Percentiles rank a stretch among this genome's conserved stretches.
These are phyloP conservation scores for Rhizophora apiculata DNA, from an alignment of 345 rosid species.

Conservation along the genomic window DNA sequence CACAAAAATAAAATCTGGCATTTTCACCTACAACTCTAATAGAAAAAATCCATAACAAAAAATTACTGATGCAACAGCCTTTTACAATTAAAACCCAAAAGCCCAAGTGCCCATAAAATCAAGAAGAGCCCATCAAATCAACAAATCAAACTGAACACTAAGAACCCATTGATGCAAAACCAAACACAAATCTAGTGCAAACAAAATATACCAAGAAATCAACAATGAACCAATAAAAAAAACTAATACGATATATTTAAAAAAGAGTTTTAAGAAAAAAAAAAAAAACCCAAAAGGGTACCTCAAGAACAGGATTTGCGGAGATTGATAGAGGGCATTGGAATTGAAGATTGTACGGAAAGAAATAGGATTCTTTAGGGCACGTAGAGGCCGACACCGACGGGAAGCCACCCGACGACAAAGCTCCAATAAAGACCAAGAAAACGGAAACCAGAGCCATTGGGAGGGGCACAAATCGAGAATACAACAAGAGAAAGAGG, in stretches of 20 bases:
- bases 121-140: not conserved
- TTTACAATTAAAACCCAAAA: not conserved
- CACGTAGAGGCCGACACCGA: constrained; percentile 40
- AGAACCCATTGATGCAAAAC: constrained; percentile 2
- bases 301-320: constrained; percentile 60
- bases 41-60: not conserved
- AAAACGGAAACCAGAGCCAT: constrained; percentile 33
- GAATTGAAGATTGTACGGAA: constrained; percentile 38
- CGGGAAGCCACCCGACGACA: constrained; percentile 26
- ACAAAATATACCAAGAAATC: not conserved
- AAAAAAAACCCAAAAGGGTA: constrained; percentile 13
- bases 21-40: not conserved
- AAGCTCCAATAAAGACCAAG: constrained; percentile 29
- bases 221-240: not conserved
- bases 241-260: not conserved
- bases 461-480: not conserved
- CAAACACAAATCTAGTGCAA: not conserved
- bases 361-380: constrained; percentile 38
- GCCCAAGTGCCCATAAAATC: constrained; percentile 6
- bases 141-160: constrained; percentile 9
- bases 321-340: constrained; percentile 57
- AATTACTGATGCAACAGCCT: not conserved
- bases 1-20: constrained; percentile 11
- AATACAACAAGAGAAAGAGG: not conserved
- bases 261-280: not conserved